phyloP scores from a whole-genome alignment of 208 protist genomes.

The Crithidia expoeki region DNA sequence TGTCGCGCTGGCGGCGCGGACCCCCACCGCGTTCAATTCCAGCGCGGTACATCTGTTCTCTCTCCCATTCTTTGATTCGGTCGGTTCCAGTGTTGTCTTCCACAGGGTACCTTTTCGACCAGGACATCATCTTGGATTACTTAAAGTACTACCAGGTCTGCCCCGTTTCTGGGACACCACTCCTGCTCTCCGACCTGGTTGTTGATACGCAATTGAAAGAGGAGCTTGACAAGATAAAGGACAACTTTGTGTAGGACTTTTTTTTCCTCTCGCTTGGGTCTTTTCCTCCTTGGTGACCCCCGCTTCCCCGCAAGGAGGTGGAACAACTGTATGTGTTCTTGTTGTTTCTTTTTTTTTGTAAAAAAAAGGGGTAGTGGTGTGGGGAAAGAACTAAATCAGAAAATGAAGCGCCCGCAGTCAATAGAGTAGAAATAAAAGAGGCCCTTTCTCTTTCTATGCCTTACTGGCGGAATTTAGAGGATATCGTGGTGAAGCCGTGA shows the following conservation, averaged over 20 bases:
- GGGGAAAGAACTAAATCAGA: too few species aligned
- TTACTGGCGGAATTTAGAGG: too few species aligned
- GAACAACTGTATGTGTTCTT: too few species aligned
- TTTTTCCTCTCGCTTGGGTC: neutral
- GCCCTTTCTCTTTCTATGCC: too few species aligned
- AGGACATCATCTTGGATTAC: conserved; percentile 45
- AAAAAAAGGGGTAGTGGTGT: too few species aligned
- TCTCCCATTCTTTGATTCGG: conserved; percentile 45
- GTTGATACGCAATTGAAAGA: conserved; percentile 43
- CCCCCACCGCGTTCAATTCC: conserved; percentile 37
- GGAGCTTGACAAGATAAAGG: conserved; percentile 41
- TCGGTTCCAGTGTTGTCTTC: conserved; percentile 44
- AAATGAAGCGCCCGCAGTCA: too few species aligned
- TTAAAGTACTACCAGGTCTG: conserved; percentile 33
- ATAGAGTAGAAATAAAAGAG: too few species aligned
- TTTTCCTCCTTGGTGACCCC: neutral
- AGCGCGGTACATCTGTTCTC: conserved; percentile 48
- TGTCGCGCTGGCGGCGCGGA: conserved; percentile 42
- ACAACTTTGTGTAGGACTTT: conserved; percentile 41
- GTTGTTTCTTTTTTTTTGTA: too few species aligned
- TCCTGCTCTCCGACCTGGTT: conserved; percentile 40
- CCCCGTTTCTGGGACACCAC: conserved; percentile 47
- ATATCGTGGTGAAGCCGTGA: too few species aligned
- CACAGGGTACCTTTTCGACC: conserved; percentile 57
- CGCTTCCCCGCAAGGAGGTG: neutral